Conservation (phyloP, 1,139 yeast species). For the Geotrichum bryndzae region DNA sequence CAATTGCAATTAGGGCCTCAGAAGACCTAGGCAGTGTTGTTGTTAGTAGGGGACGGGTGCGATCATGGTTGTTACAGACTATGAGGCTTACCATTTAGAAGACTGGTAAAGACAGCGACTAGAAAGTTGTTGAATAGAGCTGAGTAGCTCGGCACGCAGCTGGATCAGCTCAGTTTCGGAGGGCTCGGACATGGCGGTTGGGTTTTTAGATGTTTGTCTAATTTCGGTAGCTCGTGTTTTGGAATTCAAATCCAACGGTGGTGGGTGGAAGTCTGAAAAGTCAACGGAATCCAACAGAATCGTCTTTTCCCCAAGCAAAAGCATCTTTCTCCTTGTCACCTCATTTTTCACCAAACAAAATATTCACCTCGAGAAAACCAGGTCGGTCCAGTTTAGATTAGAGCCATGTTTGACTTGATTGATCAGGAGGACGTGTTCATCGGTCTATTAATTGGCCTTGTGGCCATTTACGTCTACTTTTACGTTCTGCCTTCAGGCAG, state of each 20-base stretch:
- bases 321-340: background rate
- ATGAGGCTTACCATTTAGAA: slow-evolving; percentile 59
- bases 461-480: slow-evolving; percentile 21
- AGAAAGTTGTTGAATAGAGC: slow-evolving; percentile 39
- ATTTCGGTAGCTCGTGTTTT: background rate
- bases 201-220: background rate
- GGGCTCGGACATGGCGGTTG: slow-evolving; percentile 8
- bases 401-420: background rate
- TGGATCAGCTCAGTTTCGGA: slow-evolving; percentile 18
- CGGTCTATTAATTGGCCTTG: slow-evolving; percentile 23
- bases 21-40: slow-evolving; percentile 39
- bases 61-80: background rate
- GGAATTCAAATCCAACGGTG: background rate
- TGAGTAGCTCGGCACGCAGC: slow-evolving; percentile 35
- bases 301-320: background rate
- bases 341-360: background rate
- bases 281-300: background rate
- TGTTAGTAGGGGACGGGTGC: background rate
- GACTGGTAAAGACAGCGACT: slow-evolving; percentile 57
- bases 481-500: slow-evolving; percentile 32
- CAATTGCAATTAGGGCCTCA: slow-evolving; percentile 53
- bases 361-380: background rate
- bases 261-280: background rate
- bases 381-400: background rate
- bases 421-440: slow-evolving; percentile 22